These are phyloP conservation scores for Heliosperma pusillum DNA, from an alignment of 148 eudicot genomes.

Conservation along the genomic window DNA sequence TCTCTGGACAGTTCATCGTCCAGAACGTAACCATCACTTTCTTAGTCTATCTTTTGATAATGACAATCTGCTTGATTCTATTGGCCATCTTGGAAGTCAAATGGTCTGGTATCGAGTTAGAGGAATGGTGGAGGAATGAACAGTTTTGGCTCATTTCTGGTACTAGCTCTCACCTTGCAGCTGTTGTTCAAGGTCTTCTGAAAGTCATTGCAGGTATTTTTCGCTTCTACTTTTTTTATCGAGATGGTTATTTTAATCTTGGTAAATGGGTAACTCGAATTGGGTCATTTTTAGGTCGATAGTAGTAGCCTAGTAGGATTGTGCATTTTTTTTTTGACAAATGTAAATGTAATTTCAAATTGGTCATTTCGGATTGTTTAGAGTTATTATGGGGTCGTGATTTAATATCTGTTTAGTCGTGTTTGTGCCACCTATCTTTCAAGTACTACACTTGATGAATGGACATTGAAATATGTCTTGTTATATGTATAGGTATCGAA, in stretches of 20 bases:
- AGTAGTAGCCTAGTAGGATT: too few species aligned
- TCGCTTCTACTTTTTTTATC: neutral
- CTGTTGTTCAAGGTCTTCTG: conserved; percentile 72
- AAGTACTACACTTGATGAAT: too few species aligned
- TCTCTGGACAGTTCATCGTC: conserved; percentile 80
- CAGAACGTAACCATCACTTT: conserved; percentile 44
- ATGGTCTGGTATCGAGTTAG: conserved; percentile 78
- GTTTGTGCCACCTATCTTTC: too few species aligned
- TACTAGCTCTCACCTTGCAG: conserved; percentile 76
- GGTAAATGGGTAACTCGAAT: too few species aligned
- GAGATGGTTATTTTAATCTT: too few species aligned
- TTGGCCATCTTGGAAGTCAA: conserved; percentile 71
- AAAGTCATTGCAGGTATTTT: conserved; percentile 55
- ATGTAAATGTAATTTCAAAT: too few species aligned
- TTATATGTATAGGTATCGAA: conserved; percentile 41
- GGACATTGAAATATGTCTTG: too few species aligned
- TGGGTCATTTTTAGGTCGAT: too few species aligned
- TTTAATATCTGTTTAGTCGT: too few species aligned
- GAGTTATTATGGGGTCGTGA: too few species aligned
- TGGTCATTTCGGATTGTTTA: too few species aligned
- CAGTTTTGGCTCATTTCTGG: conserved; percentile 92
- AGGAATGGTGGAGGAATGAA: conserved; percentile 91
- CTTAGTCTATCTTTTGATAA: conserved; percentile 47
- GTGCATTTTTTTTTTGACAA: too few species aligned
- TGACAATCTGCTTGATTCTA: conserved; percentile 55